These are phyloP conservation scores for Alternaria infectoria DNA, from an alignment of 2,329 filamentous ascomycete species.

Conservation along the genomic window DNA sequence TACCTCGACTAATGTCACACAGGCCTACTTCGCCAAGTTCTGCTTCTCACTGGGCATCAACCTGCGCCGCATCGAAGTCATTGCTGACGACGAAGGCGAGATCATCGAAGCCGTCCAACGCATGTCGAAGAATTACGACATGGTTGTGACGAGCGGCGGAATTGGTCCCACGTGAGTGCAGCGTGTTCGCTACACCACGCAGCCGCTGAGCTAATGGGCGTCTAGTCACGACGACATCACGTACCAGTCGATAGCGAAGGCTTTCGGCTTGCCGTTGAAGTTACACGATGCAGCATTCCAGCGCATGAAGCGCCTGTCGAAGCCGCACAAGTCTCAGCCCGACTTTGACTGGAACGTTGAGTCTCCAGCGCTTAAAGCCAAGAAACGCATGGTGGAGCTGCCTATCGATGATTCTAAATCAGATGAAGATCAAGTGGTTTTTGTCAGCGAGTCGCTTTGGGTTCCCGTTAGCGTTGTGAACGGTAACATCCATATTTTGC, in stretches of 20 bases:
- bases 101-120: constrained; percentile 86
- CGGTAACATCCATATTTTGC: constrained; percentile 90
- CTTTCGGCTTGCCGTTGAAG: constrained; percentile 77
- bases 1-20: constrained; percentile 17
- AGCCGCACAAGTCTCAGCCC: constrained; percentile 73
- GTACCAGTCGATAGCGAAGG: constrained; percentile 90
- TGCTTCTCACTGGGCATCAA: constrained; percentile 70
- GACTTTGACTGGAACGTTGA: constrained; percentile 86
- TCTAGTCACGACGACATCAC: constrained; percentile 94
- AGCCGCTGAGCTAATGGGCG: constrained; percentile 21
- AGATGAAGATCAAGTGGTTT: constrained; percentile 75
- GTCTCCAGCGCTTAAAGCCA: constrained; percentile 77
- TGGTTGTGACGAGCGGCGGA: constrained; percentile 93
- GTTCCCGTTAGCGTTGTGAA: constrained; percentile 89
- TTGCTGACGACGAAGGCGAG: constrained; percentile 88
- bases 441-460: constrained; percentile 83
- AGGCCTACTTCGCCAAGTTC: constrained; percentile 67
- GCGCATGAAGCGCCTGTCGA: constrained; percentile 83
- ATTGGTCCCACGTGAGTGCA: constrained; percentile 86
- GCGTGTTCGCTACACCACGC: constrained; percentile 11
- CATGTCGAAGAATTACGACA: constrained; percentile 90
- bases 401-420: constrained; percentile 74
- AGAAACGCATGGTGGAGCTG: constrained; percentile 87
- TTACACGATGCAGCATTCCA: constrained; percentile 78
- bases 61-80: constrained; percentile 88